These are phyloP conservation scores for Verbena officinalis DNA, from an alignment of 257 asterid genomes.

Conservation along the genomic window DNA sequence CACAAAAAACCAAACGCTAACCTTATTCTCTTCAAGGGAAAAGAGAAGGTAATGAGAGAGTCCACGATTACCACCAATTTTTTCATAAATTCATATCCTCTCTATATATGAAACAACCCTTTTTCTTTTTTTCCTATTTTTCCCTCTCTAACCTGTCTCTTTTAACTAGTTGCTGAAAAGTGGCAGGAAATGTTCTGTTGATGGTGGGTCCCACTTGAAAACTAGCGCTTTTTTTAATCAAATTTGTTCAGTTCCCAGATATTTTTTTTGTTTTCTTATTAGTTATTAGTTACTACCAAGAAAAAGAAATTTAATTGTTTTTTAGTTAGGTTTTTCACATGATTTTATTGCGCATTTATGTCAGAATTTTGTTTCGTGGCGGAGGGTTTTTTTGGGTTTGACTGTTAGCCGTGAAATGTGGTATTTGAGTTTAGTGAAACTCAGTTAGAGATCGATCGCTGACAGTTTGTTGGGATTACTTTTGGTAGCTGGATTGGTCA, in stretches of 20 bases:
- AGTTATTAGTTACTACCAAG: too few species aligned
- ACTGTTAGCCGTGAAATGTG: too few species aligned
- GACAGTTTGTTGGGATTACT: not conserved
- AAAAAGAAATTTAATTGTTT: too few species aligned
- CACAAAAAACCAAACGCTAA: conserved; percentile 56
- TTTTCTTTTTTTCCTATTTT: not conserved
- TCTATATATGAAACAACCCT: conserved; percentile 4
- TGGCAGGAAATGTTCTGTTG: conserved; percentile 24
- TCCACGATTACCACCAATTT: conserved; percentile 75
- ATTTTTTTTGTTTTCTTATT: too few species aligned
- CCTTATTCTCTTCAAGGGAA: conserved; percentile 48
- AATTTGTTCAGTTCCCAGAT: conserved; percentile 12
- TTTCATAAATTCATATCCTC: conserved; percentile 36
- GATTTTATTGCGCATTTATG: conserved; percentile 11
- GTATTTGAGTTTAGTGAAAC: not conserved
- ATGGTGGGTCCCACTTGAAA: conserved; percentile 36
- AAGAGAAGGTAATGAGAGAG: conserved; percentile 64
- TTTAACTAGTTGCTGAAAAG: conserved; percentile 27
- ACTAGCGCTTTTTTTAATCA: conserved; percentile 14
- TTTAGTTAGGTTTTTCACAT: conserved; percentile 18
- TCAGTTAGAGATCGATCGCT: too few species aligned
- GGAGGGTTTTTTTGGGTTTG: not conserved
- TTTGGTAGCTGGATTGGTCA: not conserved
- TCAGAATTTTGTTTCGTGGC: not conserved
- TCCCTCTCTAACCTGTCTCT: conserved; percentile 38